Percentiles rank a stretch among this genome's conserved stretches.
phyloP scores from a whole-genome alignment of 305 asterid species.

The Fraxinus velutina region DNA sequence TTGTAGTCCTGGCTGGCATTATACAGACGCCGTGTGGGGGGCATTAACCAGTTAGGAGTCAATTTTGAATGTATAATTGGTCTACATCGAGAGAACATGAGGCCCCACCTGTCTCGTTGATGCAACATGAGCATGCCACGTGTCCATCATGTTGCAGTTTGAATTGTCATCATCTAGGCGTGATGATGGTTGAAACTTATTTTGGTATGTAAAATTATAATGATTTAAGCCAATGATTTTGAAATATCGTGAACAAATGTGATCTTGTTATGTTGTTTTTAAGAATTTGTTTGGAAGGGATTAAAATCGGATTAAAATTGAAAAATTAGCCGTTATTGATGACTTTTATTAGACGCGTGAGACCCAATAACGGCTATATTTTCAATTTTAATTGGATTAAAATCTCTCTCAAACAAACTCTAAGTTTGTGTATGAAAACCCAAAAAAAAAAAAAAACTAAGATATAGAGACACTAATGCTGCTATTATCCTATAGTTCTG shows the following conservation, averaged over 20 bases:
- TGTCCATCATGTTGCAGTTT: background rate
- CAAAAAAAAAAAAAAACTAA: too few relatives aligned
- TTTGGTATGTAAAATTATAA: background rate
- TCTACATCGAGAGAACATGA: background rate
- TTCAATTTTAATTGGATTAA: too few relatives aligned
- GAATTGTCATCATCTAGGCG: background rate
- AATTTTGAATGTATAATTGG: background rate
- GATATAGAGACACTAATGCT: too few relatives aligned
- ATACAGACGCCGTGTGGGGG: background rate
- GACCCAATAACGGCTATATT: too few relatives aligned
- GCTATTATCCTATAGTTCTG: background rate
- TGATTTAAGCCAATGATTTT: background rate
- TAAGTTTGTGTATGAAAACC: background rate
- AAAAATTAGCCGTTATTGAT: too few relatives aligned
- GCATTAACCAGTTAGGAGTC: background rate
- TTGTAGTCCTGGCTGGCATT: background rate
- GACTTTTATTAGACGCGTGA: too few relatives aligned
- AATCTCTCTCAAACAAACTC: too few relatives aligned
- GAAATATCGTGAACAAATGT: background rate
- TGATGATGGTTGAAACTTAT: background rate
- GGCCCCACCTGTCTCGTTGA: background rate
- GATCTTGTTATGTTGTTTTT: background rate
- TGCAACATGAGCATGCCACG: background rate
- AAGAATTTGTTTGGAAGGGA: background rate
- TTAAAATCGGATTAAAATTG: too few relatives aligned